Evolutionary conservation across 2,329 filamentous ascomycete species (phyloP), one percentile per base, ranked within the genome.

Genomic region (Blumeria hordei): DNA sequence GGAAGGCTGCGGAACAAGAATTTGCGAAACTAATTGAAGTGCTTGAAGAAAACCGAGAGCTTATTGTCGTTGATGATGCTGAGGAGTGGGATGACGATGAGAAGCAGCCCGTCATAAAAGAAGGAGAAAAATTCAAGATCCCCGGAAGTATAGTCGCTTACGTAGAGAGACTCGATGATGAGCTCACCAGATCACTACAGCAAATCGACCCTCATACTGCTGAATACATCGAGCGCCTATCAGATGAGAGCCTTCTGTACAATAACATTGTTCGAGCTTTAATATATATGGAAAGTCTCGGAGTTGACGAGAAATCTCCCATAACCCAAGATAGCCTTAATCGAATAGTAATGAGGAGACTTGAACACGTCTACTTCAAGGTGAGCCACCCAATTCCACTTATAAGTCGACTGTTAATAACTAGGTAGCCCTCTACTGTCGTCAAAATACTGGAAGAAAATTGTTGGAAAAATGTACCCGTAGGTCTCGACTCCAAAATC

Each of bases 81-180:
- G 92, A 98, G 67, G 92, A 98, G 70, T 96, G 92, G 92, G 92
- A 98, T 62, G 92, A 98, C 64, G 93, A 98, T 62, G 93, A 98
- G 64, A 96, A 95, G 74, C 77, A 81, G 43, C 92, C 92, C 12
- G 74, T 75, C 35, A 73, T 90, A 61, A 78, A 77, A 56, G 69
- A 75, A 21, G 85, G 80, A 59, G 81, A 94, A 68, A 83, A 78
- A 67, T 85, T 94, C 75, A 88, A 84, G 72, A 78, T 98, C 56
- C 86, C 92, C 18, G 93, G 92, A 66, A 95, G 87, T 72, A 74
- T 96, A 58, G 86, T 95, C 49, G 96, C 92, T 0, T 93, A 90
- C 66, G 80, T 94, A 35, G 92, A 98, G 75, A 79, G 92, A 65
- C 77, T 98, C 18, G 92, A 98, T 64, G 92, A 98, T 65, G 93